Evolutionary conservation across 345 rosid genomes (phyloP).

Genomic region (Hypericum perforatum): DNA sequence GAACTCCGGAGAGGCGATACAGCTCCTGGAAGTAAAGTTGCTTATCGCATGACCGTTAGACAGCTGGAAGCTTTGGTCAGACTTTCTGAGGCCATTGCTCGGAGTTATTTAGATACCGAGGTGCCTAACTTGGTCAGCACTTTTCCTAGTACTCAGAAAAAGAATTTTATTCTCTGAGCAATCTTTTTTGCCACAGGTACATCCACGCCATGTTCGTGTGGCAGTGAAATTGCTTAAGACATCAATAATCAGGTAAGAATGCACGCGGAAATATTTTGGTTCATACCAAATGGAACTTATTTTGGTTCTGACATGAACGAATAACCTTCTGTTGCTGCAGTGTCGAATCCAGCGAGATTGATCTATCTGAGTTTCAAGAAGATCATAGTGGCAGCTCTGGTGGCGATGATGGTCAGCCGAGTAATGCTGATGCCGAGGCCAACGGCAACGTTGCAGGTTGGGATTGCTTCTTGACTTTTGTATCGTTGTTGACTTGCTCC

Average conservation of each 20-base stretch:
- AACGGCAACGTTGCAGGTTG: slow-evolving; percentile 45
- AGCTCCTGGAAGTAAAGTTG: slow-evolving; percentile 82
- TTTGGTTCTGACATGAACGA: neutral
- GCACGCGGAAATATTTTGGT: neutral
- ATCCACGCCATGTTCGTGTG: slow-evolving; percentile 58
- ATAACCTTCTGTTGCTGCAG: slow-evolving; percentile 27
- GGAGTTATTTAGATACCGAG: slow-evolving; percentile 69
- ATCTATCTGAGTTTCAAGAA: slow-evolving; percentile 89
- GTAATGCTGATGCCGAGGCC: slow-evolving; percentile 28
- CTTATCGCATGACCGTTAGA: slow-evolving; percentile 96
- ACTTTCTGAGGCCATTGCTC: slow-evolving; percentile 92
- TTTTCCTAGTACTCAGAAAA: no score
- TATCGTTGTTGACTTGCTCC: neutral
- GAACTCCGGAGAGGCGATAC: slow-evolving; percentile 79
- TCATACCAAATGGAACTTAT: neutral
- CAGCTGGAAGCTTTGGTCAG: slow-evolving; percentile 92
- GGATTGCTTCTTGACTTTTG: neutral
- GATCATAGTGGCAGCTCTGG: slow-evolving; percentile 26
- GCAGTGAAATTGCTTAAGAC: slow-evolving; percentile 73
- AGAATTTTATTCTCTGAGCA: neutral
- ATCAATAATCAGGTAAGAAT: slow-evolving; percentile 64
- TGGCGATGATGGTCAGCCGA: slow-evolving; percentile 22
- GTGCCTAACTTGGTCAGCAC: slow-evolving; percentile 22
- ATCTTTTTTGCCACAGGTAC: slow-evolving; percentile 33
- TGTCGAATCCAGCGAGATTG: slow-evolving; percentile 93